phyloP scores from a whole-genome alignment of 208 protist species.

The Leishmania arabica region DNA sequence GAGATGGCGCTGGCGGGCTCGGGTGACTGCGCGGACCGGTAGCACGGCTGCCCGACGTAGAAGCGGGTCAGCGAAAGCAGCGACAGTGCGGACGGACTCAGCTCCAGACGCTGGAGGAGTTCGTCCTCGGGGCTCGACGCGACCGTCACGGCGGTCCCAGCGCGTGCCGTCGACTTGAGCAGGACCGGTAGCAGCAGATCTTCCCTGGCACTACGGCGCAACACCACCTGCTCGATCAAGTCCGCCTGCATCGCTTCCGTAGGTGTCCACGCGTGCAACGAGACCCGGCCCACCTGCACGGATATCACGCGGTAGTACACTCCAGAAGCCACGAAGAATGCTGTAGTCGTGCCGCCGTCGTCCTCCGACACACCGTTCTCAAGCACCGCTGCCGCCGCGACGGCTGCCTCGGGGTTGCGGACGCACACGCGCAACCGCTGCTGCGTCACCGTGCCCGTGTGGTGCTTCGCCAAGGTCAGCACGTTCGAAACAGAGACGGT shows the following conservation, averaged over 20 bases:
- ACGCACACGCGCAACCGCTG: constrained; percentile 49
- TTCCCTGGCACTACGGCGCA: constrained; percentile 47
- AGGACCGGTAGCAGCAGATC: constrained; percentile 48
- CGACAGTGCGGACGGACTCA: constrained; percentile 35
- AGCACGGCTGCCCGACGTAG: constrained; percentile 43
- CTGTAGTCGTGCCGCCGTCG: constrained; percentile 12
- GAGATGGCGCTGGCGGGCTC: constrained; percentile 16
- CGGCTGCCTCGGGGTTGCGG: constrained; percentile 20
- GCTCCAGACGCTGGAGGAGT: constrained; percentile 48
- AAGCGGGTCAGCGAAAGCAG: constrained; percentile 60
- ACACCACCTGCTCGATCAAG: constrained; percentile 47
- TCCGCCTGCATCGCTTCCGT: constrained; percentile 32
- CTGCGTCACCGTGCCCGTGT: constrained; percentile 37
- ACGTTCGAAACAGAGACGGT: constrained; percentile 35
- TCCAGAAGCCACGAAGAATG: constrained; percentile 44
- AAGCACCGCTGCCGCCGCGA: background rate
- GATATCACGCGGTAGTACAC: constrained; percentile 62
- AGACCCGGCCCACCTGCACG: constrained; percentile 45
- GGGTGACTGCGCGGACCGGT: background rate
- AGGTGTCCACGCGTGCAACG: constrained; percentile 41
- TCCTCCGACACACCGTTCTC: constrained; percentile 16
- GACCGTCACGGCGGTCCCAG: background rate
- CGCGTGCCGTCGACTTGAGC: constrained; percentile 14
- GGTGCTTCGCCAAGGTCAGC: constrained; percentile 42
- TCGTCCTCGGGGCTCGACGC: constrained; percentile 20